These are phyloP conservation scores for Chalciporus chontae DNA, from an alignment of 768 basidiomycete species.

Conservation along the genomic window DNA sequence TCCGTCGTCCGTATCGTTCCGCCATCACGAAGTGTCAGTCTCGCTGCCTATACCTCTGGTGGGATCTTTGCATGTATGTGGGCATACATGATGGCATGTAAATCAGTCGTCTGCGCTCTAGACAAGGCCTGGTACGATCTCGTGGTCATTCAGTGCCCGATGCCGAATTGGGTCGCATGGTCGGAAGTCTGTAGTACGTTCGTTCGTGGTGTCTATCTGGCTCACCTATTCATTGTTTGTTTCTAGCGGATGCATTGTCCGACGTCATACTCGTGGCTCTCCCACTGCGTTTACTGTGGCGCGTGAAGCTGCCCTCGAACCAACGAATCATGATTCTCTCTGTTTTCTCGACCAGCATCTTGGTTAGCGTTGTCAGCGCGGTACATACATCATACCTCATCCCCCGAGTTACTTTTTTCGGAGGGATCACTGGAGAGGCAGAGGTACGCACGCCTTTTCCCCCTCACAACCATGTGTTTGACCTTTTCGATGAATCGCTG, in stretches of 20 bases:
- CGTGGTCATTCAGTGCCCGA: constrained; percentile 37
- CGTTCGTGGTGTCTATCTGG: no score
- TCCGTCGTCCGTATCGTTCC: constrained; percentile 26
- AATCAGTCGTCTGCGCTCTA: constrained; percentile 41
- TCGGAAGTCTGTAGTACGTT: constrained; percentile 40
- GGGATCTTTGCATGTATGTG: constrained; percentile 18
- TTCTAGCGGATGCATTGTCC: constrained; percentile 38
- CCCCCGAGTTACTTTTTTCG: constrained; percentile 13
- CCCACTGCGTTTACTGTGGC: constrained; percentile 43
- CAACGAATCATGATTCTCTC: constrained; percentile 37
- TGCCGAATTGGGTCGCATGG: constrained; percentile 46
- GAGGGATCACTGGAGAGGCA: constrained; percentile 34
- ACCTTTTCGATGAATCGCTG: not conserved
- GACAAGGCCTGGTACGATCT: constrained; percentile 36
- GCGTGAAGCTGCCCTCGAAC: constrained; percentile 39
- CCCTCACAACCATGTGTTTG: not conserved
- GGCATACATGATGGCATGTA: constrained; percentile 15
- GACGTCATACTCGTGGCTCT: constrained; percentile 44
- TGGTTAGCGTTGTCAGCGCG: constrained; percentile 42
- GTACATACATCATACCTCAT: constrained; percentile 44
- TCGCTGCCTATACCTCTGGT: not conserved
- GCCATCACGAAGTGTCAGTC: constrained; percentile 7
- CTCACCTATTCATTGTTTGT: no score
- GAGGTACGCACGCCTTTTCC: constrained; percentile 33
- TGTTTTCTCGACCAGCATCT: constrained; percentile 53